phyloP scores from a whole-genome alignment of 495 filamentous ascomycete genomes.

The Tuber microsphaerosporum region DNA sequence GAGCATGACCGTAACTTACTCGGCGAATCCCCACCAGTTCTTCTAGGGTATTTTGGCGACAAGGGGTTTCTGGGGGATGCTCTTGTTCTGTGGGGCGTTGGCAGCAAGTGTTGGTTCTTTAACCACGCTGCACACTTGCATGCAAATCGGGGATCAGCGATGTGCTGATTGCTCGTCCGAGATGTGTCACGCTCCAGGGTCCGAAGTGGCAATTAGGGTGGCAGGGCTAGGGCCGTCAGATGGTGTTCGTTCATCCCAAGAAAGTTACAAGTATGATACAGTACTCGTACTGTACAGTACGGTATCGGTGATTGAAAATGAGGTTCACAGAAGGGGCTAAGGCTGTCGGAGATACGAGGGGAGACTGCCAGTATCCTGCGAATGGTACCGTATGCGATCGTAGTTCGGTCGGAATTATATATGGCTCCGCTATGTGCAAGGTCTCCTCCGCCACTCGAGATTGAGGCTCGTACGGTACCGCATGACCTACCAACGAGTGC shows the following conservation, averaged over 20 bases:
- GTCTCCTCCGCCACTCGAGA: background rate
- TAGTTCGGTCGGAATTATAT: background rate
- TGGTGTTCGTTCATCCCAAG: background rate
- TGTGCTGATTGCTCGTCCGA: background rate
- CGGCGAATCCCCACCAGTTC: no score
- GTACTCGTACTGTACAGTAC: no score
- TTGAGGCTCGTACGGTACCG: background rate
- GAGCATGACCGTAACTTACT: background rate
- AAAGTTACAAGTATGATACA: no score
- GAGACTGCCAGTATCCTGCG: background rate
- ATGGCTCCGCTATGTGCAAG: background rate
- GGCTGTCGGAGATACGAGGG: background rate
- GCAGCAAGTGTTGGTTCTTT: no score
- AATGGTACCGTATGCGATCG: background rate
- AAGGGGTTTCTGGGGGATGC: no score
- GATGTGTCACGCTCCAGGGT: background rate
- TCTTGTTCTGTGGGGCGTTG: no score
- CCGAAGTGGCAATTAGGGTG: background rate
- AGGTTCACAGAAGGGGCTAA: background rate
- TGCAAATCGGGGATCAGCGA: background rate
- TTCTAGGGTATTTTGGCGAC: no score
- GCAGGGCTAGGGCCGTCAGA: background rate
- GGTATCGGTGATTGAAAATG: background rate
- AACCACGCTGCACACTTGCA: no score
- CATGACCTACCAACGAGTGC: background rate